Base-by-base conservation (phyloP, 2,329 filamentous ascomycete species). In the Talaromyces verruculosus region DNA sequence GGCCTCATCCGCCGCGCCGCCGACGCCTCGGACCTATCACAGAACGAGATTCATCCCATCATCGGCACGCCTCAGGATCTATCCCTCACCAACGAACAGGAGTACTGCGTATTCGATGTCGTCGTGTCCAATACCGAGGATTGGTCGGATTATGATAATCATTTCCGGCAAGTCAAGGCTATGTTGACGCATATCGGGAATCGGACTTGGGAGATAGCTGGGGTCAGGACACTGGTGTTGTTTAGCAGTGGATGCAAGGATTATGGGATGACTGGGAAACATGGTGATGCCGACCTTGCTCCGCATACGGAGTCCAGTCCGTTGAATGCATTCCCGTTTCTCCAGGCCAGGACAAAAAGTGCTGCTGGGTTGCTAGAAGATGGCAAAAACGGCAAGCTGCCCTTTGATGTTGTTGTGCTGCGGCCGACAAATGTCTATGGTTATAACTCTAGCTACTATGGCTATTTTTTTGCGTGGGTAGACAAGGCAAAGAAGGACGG, bases 91-190 rank as follows among this genome's bases (percentile, higher is more conserved):
- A 22, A 30, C 7, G 22, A 30, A 4, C 5, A 11, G 4, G 49
- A 65, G 19, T 11, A 37, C 28, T 41, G 28, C 37, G 30, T 49
- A 13, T 65, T 61, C 25, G 64, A 65, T 22, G 58, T 65, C 19
- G 58, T 65, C 15, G 64, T 65, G 47, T 65, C 64, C 17, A 65
- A 65, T 19, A 62, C 64, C n/a, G 64, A 65, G 30, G 64, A 65
- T 15, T 65, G 64, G 64, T 62, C 64, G n/a, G 57, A 65, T n/a
- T 62, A 65, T 53, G 33, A 57, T n/a, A 39, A 37, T 19, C 64
- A 65, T 55, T 65, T 65, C 19, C 47, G 53, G 13, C 45, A 62
- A 15, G 60, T 62, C 45, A 62, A 53, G 45, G 60, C 60, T 22
- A 39, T 51, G 60, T 41, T 62, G 60, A 51, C 45, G 45, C 60